Base-by-base conservation (phyloP, 352 stramenopile genomes). In the Pythium dissotocum region DNA sequence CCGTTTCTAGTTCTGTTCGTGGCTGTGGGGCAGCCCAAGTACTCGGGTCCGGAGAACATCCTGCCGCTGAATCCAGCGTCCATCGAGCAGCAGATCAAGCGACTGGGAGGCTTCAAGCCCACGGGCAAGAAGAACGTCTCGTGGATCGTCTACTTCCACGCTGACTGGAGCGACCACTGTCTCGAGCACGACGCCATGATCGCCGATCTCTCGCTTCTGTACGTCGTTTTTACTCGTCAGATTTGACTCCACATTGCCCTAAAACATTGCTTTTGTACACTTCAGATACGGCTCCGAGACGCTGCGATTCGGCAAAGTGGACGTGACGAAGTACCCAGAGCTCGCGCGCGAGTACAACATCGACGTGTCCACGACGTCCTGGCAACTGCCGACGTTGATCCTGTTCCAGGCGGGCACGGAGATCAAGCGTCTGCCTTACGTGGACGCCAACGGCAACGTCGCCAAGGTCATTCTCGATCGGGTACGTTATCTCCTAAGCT, bases 61-160 rank as follows among this genome's bases (percentile, higher is more conserved):
- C 72, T 58, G 16, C 58, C 69, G 65, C 58, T 91, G 52, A 82
- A 82, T 24, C 76, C 77, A 8, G 78, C 73, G 36, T 73, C 71
- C 18, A 66, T 88, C 33, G 78, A 88, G 64, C 82, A 80, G 54
- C 53, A 84, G 24, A 62, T 89, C 53, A 87, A 76, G 57, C 69
- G 70, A 38, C 55, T 60, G 12, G 76, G 65, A 18, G 72, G 72
- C 12, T 64, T 67, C 38, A 71, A 76, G 21, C 58, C 58, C 24
- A 0, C 53, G 6, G 21, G 35, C 26, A 76, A 72, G 33, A 62
- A 71, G 26, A 79, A 77, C 54, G 59, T 73, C 9, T 83, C 80
- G 24, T 93, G 85, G 85, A 69, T 94, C 13, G 73, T 92, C 30
- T 92, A 89, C 64, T 91, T 86, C 36, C 81, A 88, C 63, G 71